Conservation (phyloP, 1,284 basidiomycete genomes). For the Kalmanozyma brasiliensis region DNA sequence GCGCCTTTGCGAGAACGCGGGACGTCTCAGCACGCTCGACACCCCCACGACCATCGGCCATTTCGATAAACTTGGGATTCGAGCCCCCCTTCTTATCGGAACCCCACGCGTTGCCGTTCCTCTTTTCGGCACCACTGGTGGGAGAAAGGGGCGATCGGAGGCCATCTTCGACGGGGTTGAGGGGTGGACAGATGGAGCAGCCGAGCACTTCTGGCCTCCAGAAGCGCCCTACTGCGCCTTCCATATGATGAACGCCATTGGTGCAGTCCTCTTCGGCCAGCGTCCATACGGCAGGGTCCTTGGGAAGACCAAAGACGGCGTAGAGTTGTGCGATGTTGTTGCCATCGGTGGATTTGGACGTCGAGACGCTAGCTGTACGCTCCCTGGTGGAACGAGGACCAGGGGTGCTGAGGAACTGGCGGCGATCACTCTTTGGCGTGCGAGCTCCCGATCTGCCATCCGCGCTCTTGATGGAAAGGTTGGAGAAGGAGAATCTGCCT, state of each 20-base stretch:
- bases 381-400: conserved; percentile 9
- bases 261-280: conserved; percentile 88
- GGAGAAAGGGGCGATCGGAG: conserved; percentile 25
- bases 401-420: conserved; percentile 26
- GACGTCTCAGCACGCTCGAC: conserved; percentile 60
- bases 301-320: conserved; percentile 71
- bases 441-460: conserved; percentile 23
- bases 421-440: conserved; percentile 23
- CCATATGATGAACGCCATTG: conserved; percentile 82
- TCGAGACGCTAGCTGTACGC: conserved; percentile 28
- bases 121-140: conserved; percentile 20
- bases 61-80: conserved; percentile 65
- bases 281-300: conserved; percentile 76
- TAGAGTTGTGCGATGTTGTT: conserved; percentile 70
- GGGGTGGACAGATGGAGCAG: conserved; percentile 70
- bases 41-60: conserved; percentile 61
- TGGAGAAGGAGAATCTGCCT: conserved; percentile 47
- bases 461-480: conserved; percentile 37
- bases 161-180: conserved; percentile 25
- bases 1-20: conserved; percentile 58
- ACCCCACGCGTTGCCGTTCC: conserved; percentile 34
- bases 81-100: conserved; percentile 52
- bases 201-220: conserved; percentile 87
- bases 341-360: conserved; percentile 45
- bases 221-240: conserved; percentile 88